A percentile compares a stretch with the other conserved stretches of the same genome.
Evolutionary conservation across 2,329 filamentous ascomycete species (phyloP).

Genomic region (Pseudopyrenochaeta lycopersici): DNA sequence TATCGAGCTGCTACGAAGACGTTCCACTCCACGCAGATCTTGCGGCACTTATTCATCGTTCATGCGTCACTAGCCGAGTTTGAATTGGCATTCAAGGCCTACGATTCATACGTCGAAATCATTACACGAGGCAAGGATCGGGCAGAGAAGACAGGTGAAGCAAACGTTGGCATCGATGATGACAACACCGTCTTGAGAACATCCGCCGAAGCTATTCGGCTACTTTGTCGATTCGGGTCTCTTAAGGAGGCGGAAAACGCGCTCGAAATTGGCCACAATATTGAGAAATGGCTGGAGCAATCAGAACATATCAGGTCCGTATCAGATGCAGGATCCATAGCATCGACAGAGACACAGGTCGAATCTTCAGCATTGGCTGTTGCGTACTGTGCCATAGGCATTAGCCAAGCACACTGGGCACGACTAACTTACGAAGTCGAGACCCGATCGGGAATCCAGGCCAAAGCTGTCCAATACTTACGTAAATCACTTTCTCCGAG

Average conservation of each 20-base stretch:
- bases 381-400: slow-evolving; percentile 84
- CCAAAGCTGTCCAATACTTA: slow-evolving; percentile 78
- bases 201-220: slow-evolving; percentile 78
- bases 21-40: slow-evolving; percentile 90
- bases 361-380: slow-evolving; percentile 67
- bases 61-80: slow-evolving; percentile 91
- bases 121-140: slow-evolving; percentile 85
- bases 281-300: slow-evolving; percentile 79
- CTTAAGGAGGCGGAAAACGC: slow-evolving; percentile 81
- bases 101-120: slow-evolving; percentile 91
- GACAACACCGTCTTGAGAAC: slow-evolving; percentile 81
- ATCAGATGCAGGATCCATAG: slow-evolving; percentile 35
- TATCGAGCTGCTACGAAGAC: slow-evolving; percentile 93
- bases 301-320: slow-evolving; percentile 35
- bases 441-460: slow-evolving; percentile 75
- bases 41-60: slow-evolving; percentile 86
- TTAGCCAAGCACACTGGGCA: slow-evolving; percentile 88
- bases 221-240: slow-evolving; percentile 84
- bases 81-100: slow-evolving; percentile 86
- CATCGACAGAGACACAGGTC: slow-evolving; percentile 55
- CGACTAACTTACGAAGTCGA: slow-evolving; percentile 79
- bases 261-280: slow-evolving; percentile 71
- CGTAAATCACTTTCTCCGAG: slow-evolving; percentile 76
- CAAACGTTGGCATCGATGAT: slow-evolving; percentile 77
- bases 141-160: slow-evolving; percentile 76